Base-by-base conservation (phyloP, 352 stramenopile genomes). In the Pseudoperonospora humuli region DNA sequence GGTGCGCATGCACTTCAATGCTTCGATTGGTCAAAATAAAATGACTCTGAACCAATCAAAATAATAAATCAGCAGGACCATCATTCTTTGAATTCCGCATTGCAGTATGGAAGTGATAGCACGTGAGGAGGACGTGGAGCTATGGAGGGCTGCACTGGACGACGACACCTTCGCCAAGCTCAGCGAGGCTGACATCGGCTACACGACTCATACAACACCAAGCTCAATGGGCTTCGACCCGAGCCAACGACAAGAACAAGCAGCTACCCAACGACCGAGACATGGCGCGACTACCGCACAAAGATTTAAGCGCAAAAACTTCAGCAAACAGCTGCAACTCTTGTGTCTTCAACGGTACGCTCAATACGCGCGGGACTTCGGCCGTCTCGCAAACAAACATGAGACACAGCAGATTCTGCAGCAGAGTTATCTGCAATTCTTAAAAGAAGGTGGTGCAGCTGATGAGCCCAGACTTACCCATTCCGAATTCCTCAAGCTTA, bases 271-370 rank as follows among this genome's bases (percentile, higher is more conserved):
- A 13, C 43, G 39, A 11, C 13, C 37, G 17, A 45, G 42, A 40
- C 34, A n/a, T 19, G 32, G 34, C 5, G 18, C 49, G 11, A 21
- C 33, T 10, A 18, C 41, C 10, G 33, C 50, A 0, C 50, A 59
- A 38, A 48, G 69, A 7, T 51, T 64, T 19, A 86, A 86, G 53
- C 71, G 75, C 28, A 83, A 76, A 39, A 84, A 82, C 61, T 72
- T 84, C 36, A 84, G 70, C 50, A 84, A 86, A 45, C 48, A 70
- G 38, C 48, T 86, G 7, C 75, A 86, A 46, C 53, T 84, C 25
- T 36, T 79, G 17, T 68, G 71, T 48, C 65, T 86, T 7, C 55
- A 77, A 50, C 57, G 65, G 3, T 86, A 86, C 41, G 75, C 67
- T 4, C 55, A 67, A 26, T 62, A 67, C 26, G 51, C 57, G 18